Evolutionary conservation across 768 basidiomycete genomes (phyloP), one percentile per base, ranked within the genome.

Genomic region (Phylloporus arenicola): DNA sequence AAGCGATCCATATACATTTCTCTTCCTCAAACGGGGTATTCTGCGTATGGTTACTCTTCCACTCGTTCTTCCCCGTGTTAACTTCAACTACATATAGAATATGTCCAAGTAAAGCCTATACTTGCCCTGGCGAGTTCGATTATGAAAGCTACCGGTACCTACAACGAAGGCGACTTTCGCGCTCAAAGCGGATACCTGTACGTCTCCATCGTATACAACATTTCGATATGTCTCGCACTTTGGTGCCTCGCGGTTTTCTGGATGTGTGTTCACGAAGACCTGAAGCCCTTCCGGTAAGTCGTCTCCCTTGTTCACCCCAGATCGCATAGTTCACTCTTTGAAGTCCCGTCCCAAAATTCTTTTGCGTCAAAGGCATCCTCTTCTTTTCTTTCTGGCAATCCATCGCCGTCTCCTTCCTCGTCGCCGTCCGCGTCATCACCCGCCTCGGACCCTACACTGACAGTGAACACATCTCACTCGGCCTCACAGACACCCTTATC

Each of bases 341-440:
- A 59, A 86, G 95, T 11, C 92, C 92, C 0, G 81, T 94, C 57
- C 92, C 96, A 3, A 99, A 99, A 68, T 99, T 99, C 70, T 83
- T 98, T 24, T 99, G 93, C 64, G 93, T 99, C 58, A 99, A 99
- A 65, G 95, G 95, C 40, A 92, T 99, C 57, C 77, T 99, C 19
- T 97, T 97, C 76, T 95, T 96, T 69, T 93, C 90, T 2, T 99
- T 99, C 73, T 99, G 96, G 96, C 96, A 99, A 66, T 83, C 88
- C 19, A 79, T 95, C 44, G 80, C 62, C 41, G 80, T 99, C 44
- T 93, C 92, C 27, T 79, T 89, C 59, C 78, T 97, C n/a, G 95
- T 94, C 42, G 87, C 92, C 2, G 75, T 86, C 0, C 79, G 84
- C 9, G 78, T 74, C 44, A 89, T 98, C 64, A 82, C 74, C 31